Evolutionary conservation across 768 basidiomycete genomes (phyloP), one percentile per base, ranked within the genome.

Genomic region (Tulasnella sp.): DNA sequence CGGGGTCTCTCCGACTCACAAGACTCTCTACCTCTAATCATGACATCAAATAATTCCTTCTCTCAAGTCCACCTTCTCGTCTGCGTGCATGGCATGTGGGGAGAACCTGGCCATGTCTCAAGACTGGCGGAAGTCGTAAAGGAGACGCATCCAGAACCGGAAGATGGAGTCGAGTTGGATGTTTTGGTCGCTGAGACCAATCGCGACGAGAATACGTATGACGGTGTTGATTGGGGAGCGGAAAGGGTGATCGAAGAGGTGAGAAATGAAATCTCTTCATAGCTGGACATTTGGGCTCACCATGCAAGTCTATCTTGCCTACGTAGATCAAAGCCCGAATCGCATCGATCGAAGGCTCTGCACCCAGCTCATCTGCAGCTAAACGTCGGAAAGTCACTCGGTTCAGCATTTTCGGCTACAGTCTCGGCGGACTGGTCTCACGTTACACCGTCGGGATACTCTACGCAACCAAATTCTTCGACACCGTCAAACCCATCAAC

Each of bases 161-260:
- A 84, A 14, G n/a, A 86, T 24, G 73, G 64, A n/a, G 64, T 79
- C 5, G 84, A 87, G 80, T 87, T 96, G 7, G 90, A 90, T 48
- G 88, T 94, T 40, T 85, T 94, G n/a, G 84, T 91, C 0, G 89
- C 94, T 2, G 87, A 93, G 83, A 90, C 92, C 4, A 93, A 94
- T 84, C 84, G 87, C 24, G 91, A 91, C 42, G 89, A 91, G 78
- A 28, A 75, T 14, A 94, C 93, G 1, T 95, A 95, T 83, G 94
- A 96, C 82, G 94, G 94, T 0, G 90, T 96, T 37, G 94, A 96
- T 84, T 93, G 93, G 90, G 92, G 94, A 81, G 93, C 91, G 54
- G 93, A 95, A 86, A 88, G 95, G 46, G 91, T 96, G 48, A 91
- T 94, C 5, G 87, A 91, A 81, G 95, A 96, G 90, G 94, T 94